Percentiles rank a stretch among this genome's conserved stretches.
These are phyloP conservation scores for Heterobasidion occidentale DNA, from an alignment of 1,284 basidiomycete species.

Conservation along the genomic window DNA sequence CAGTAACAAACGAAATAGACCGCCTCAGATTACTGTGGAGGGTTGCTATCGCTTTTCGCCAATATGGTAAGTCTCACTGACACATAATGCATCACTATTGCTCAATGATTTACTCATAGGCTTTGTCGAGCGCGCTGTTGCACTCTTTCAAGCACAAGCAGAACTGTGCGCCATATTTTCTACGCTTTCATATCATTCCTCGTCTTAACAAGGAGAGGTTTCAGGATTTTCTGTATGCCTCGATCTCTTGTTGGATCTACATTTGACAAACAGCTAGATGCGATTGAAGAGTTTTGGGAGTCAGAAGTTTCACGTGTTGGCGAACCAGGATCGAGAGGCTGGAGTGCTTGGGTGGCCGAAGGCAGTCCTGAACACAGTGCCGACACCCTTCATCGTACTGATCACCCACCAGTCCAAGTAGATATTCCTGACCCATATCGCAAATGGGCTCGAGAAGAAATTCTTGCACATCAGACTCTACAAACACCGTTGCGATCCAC, in stretches of 20 bases:
- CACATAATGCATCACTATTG: not conserved
- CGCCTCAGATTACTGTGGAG: conserved; percentile 68
- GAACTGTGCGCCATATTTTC: conserved; percentile 48
- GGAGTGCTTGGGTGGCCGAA: conserved; percentile 48
- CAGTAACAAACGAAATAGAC: conserved; percentile 40
- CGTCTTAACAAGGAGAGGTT: not conserved
- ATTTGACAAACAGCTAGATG: conserved; percentile 39
- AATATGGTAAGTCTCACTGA: conserved; percentile 55
- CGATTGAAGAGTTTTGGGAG: conserved; percentile 73
- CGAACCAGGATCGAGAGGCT: conserved; percentile 52
- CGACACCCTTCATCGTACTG: conserved; percentile 6
- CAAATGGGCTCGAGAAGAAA: conserved; percentile 64
- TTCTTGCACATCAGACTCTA: conserved; percentile 32
- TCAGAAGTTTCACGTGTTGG: conserved; percentile 59
- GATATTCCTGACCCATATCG: conserved; percentile 51
- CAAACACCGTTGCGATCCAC: conserved; percentile 51
- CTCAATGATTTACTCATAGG: conserved; percentile 15
- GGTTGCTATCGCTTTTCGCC: conserved; percentile 55
- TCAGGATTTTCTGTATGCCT: conserved; percentile 50
- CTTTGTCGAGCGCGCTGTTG: conserved; percentile 53
- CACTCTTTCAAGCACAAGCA: conserved; percentile 70
- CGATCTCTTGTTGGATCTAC: conserved; percentile 30
- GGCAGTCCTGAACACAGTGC: conserved; percentile 23
- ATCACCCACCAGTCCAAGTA: conserved; percentile 11
- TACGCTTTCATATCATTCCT: not conserved